Percentiles rank a stretch among this genome's conserved stretches.
These are phyloP conservation scores for Chamaecrista fasciculata DNA, from an alignment of 306 rosid genomes.

Conservation along the genomic window DNA sequence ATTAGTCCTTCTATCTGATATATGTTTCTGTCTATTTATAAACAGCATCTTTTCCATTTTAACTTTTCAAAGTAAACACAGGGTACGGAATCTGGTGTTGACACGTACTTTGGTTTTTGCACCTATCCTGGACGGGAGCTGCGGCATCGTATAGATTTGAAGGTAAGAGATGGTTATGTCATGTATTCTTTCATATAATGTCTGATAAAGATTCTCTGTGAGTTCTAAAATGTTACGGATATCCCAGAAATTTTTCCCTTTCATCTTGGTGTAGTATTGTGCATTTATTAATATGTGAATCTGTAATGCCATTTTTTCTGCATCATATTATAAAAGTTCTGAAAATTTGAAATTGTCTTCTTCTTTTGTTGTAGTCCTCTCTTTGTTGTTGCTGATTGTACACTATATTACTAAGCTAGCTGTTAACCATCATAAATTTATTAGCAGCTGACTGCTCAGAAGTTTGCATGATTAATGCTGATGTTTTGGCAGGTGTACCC, in stretches of 20 bases:
- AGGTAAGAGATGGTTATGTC: constrained; percentile 43
- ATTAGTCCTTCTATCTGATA: background rate
- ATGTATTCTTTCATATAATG: background rate
- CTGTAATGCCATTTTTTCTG: background rate
- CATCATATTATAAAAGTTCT: background rate
- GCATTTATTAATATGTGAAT: background rate
- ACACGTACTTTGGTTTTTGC: constrained; percentile 91
- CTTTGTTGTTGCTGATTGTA: constrained; percentile 1
- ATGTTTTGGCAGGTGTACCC: constrained; percentile 69
- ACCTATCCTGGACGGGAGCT: constrained; percentile 85
- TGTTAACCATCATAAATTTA: background rate
- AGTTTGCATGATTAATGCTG: constrained; percentile 1
- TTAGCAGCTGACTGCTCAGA: background rate
- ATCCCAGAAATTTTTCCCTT: background rate
- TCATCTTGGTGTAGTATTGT: background rate
- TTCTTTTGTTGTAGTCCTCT: background rate
- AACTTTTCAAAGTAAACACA: constrained; percentile 32
- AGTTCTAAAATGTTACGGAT: background rate
- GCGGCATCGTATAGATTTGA: constrained; percentile 84
- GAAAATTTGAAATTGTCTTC: background rate
- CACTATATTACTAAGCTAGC: too few species aligned
- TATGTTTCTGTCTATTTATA: constrained; percentile 11
- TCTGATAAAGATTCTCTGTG: background rate
- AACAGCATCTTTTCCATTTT: constrained; percentile 8
- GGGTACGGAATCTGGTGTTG: constrained; percentile 88